phyloP scores from a whole-genome alignment of 148 eudicot species.

The Limonium bicolor region DNA sequence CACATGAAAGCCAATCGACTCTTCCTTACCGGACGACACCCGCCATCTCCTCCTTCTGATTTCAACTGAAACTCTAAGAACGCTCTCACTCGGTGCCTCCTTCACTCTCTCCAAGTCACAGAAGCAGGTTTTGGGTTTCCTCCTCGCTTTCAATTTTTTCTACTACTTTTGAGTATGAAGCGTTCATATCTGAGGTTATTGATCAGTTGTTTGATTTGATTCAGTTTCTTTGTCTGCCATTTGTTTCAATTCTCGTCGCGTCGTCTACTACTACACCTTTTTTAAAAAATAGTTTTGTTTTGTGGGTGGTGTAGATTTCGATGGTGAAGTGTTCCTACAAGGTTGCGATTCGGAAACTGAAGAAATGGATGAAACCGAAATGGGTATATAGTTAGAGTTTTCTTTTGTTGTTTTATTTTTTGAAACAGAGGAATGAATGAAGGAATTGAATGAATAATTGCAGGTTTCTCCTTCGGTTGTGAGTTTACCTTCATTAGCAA shows the following conservation, averaged over 20 bases:
- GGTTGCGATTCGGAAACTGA: slow-evolving; percentile 28
- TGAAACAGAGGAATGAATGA: no score
- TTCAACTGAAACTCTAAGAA: no score
- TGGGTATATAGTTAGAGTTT: slow-evolving; percentile 20
- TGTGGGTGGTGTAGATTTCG: slow-evolving; percentile 21
- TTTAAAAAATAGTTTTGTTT: not conserved
- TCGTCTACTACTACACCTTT: not conserved
- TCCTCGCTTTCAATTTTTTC: no score
- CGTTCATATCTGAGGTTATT: slow-evolving; percentile 41
- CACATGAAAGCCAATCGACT: no score
- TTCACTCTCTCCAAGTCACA: no score
- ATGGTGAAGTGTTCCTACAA: slow-evolving; percentile 27
- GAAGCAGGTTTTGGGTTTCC: no score
- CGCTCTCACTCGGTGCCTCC: no score
- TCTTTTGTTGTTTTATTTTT: not conserved
- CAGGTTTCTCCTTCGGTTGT: slow-evolving; percentile 43
- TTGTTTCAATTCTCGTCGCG: not conserved
- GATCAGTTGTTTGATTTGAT: not conserved
- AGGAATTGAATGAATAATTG: not conserved
- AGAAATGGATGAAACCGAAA: slow-evolving; percentile 47
- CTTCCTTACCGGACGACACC: no score
- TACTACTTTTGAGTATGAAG: slow-evolving; percentile 33
- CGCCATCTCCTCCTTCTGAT: no score
- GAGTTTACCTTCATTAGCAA: slow-evolving; percentile 51
- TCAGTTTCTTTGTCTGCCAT: not conserved